A percentile compares a stretch with the other conserved stretches of the same genome.
Conservation (phyloP, 208 protist species). For the Sergeia podlipaevii region DNA sequence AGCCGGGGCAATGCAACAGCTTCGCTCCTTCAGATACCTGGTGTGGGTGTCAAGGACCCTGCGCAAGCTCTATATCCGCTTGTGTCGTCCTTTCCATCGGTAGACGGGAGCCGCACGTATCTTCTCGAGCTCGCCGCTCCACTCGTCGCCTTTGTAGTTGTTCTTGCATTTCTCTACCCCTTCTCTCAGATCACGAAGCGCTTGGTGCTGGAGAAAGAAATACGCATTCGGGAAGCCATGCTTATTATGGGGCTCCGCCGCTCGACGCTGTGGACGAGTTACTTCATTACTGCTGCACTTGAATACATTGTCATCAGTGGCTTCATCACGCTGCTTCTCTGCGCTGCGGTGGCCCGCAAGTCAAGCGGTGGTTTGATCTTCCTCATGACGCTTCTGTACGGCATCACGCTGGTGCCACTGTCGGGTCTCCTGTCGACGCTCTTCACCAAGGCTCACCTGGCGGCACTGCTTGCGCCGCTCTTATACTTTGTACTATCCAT, state of each 20-base stretch:
- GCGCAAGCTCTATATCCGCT: constrained; percentile 18
- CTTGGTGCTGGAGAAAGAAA: constrained; percentile 54
- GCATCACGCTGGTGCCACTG: constrained; percentile 23
- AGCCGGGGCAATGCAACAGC: no score
- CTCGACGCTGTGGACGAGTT: constrained; percentile 22
- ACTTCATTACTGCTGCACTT: constrained; percentile 25
- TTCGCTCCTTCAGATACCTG: no score
- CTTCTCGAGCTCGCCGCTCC: constrained; percentile 26
- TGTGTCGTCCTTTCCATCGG: constrained; percentile 19
- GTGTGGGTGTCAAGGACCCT: constrained; percentile 8
- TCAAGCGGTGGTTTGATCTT: constrained; percentile 27
- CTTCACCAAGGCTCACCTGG: constrained; percentile 46
- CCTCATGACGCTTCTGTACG: constrained; percentile 34
- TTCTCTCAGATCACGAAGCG: constrained; percentile 35
- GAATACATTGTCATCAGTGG: constrained; percentile 21
- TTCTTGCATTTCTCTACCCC: constrained; percentile 53
- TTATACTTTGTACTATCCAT: constrained; percentile 40
- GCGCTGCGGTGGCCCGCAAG: constrained; percentile 5
- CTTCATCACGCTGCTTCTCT: constrained; percentile 24
- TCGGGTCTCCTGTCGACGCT: constrained; percentile 31
- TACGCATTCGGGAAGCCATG: constrained; percentile 45
- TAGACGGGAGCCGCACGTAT: constrained; percentile 10
- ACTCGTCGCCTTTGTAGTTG: constrained; percentile 49
- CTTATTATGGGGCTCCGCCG: constrained; percentile 53
- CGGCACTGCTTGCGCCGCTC: constrained; percentile 40